These are phyloP conservation scores for Aegle marmelos DNA, from an alignment of 345 rosid genomes.

Conservation along the genomic window DNA sequence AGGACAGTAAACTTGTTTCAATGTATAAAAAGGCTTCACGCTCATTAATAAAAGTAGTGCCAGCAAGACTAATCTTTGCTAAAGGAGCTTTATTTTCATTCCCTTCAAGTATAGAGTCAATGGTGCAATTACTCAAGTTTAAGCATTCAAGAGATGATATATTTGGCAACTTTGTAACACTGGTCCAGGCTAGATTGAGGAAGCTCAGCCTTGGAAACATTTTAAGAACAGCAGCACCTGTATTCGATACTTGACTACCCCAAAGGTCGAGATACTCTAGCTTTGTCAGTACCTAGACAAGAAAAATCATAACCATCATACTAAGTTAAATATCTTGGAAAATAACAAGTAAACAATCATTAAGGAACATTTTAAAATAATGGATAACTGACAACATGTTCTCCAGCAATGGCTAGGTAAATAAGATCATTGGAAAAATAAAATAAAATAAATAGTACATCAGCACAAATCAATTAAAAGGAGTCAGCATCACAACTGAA, in stretches of 20 bases:
- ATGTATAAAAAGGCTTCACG: constrained; percentile 44
- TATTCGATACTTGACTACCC: constrained; percentile 75
- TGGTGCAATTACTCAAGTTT: constrained; percentile 72
- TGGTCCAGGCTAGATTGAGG: constrained; percentile 82
- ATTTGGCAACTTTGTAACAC: constrained; percentile 57
- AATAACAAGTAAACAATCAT: background rate
- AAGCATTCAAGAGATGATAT: constrained; percentile 64
- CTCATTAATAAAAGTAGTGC: constrained; percentile 62
- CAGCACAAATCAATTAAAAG: background rate
- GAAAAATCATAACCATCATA: constrained; percentile 1
- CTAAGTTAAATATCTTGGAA: background rate
- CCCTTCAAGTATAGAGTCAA: constrained; percentile 44
- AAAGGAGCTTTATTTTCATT: constrained; percentile 47
- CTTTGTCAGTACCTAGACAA: constrained; percentile 58
- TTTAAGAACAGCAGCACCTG: constrained; percentile 51
- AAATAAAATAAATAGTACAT: too few species aligned
- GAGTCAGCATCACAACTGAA: background rate
- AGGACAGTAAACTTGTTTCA: constrained; percentile 46
- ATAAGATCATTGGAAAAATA: background rate
- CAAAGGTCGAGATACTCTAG: constrained; percentile 87
- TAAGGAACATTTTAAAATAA: constrained; percentile 9
- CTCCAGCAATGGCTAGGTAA: background rate
- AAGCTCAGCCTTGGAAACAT: constrained; percentile 57
- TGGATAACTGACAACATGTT: background rate
- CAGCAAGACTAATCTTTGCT: constrained; percentile 52